Base-by-base conservation (phyloP, 768 basidiomycete species). In the Russula foetens region DNA sequence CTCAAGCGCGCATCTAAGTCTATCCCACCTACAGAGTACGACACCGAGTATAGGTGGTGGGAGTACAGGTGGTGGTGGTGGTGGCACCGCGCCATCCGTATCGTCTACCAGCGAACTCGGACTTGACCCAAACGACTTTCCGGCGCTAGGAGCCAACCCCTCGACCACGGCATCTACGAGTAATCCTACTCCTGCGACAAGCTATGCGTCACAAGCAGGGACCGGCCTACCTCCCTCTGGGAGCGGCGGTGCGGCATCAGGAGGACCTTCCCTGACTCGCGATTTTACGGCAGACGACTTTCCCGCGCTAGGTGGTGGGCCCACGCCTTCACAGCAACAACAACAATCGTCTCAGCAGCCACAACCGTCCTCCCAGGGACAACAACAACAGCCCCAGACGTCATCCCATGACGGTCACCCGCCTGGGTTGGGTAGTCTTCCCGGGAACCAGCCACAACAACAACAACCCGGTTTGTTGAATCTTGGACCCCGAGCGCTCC, bases 241-340 rank as follows among this genome's bases (percentile, higher is more conserved):
- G 60, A 70, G 75, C 35, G 62, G 56, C 19, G 68, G 65, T 11
- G 66, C 72, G 57, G 69, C 66, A 48, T 69, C 62, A 17, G 64
- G 71, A 29, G 77, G 77, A 35, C 62, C 62, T 26, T 67, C 70
- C 63, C 79, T 81, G 65, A 73, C 81, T 58, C 77, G 85, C 68
- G 85, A 87, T 71, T 89, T 93, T 62, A 88, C 86, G n/a, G 83
- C 86, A 43, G 90, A 92, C 66, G 92, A 94, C 75, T 93, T 94
- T 71, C 92, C 92, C 53, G 92, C 92, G 19, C 76, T 94, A 28
- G 87, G 90, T 12, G 87, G 85, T 54, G 84, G 81, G 66, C 73
- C 76, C 59, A 76, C 79, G 64, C 51, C 69, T 69, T 53, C 76
- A 70, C 69, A 80, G 75, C 64, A 78, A 64, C 67, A 75, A 26